Percentiles rank a stretch among this genome's conserved stretches.
Conservation (phyloP, 805 yeast species). For the Candida fluviatilis region DNA sequence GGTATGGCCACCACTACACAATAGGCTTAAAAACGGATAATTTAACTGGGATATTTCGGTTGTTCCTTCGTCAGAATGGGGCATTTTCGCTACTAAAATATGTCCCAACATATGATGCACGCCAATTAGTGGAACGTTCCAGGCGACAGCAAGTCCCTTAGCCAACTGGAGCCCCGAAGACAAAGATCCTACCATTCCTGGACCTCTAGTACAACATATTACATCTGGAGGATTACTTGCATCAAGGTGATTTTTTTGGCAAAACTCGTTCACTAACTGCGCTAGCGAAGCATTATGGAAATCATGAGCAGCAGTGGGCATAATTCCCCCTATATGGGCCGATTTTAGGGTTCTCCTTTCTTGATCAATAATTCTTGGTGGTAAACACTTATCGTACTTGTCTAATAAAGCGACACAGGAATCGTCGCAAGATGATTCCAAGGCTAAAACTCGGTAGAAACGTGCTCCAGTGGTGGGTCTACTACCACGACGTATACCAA, state of each 20-base stretch:
- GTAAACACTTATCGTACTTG: slow-evolving; percentile 29
- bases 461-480: slow-evolving; percentile 12
- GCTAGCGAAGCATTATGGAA: slow-evolving; percentile 70
- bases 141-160: slow-evolving; percentile 77
- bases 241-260: slow-evolving; percentile 30
- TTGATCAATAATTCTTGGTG: slow-evolving; percentile 55
- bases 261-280: slow-evolving; percentile 41
- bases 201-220: slow-evolving; percentile 90
- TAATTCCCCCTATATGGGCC: slow-evolving; percentile 68
- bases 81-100: slow-evolving; percentile 47
- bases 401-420: slow-evolving; percentile 81
- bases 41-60: slow-evolving; percentile 38
- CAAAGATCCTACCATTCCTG: slow-evolving; percentile 92
- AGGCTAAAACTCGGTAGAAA: slow-evolving; percentile 66
- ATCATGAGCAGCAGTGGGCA: slow-evolving; percentile 78
- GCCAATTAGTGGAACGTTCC: slow-evolving; percentile 75
- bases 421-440: slow-evolving; percentile 95
- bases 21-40: slow-evolving; percentile 69
- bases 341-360: slow-evolving; percentile 66
- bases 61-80: slow-evolving; percentile 40
- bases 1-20: slow-evolving; percentile 95
- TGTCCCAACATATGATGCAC: slow-evolving; percentile 98
- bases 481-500: neutral
- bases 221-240: slow-evolving; percentile 52
- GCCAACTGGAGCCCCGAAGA: slow-evolving; percentile 81